phyloP scores from a whole-genome alignment of 768 basidiomycete genomes.

The Coprinopsis sp. region DNA sequence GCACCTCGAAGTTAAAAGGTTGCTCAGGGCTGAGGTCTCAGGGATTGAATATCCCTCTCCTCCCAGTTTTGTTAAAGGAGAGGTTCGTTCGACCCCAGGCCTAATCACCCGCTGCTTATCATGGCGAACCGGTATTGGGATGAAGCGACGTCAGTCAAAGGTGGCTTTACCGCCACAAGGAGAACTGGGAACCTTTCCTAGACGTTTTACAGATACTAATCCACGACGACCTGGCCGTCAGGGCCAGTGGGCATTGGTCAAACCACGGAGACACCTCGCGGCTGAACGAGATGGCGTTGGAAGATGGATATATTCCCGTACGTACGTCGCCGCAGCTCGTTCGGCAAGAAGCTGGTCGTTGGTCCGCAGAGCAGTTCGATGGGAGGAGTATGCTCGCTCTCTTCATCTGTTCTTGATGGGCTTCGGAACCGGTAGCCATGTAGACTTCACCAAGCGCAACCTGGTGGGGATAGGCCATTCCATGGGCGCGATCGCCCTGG shows the following conservation, averaged over 20 bases:
- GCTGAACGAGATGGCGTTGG: slow-evolving; percentile 41
- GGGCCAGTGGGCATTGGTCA: slow-evolving; percentile 45
- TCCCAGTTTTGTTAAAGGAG: slow-evolving; percentile 14
- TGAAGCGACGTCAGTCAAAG: slow-evolving; percentile 30
- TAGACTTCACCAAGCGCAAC: slow-evolving; percentile 44
- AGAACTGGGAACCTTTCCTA: slow-evolving; percentile 54
- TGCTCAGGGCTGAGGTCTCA: no score
- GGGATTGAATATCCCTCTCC: no score
- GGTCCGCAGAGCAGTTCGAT: slow-evolving; percentile 32
- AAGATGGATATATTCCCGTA: slow-evolving; percentile 34
- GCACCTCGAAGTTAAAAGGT: no score
- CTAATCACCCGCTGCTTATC: slow-evolving; percentile 42
- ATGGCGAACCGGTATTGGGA: slow-evolving; percentile 49
- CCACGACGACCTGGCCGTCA: slow-evolving; percentile 16
- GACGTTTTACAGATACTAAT: slow-evolving; percentile 37
- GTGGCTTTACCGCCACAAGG: slow-evolving; percentile 47
- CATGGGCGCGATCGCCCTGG: slow-evolving; percentile 47
- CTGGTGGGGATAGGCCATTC: slow-evolving; percentile 54
- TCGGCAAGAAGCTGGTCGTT: neutral
- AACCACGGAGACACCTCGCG: slow-evolving; percentile 52
- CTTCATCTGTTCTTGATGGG: slow-evolving; percentile 47
- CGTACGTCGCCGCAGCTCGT: slow-evolving; percentile 29
- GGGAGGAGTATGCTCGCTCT: slow-evolving; percentile 49
- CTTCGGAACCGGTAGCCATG: slow-evolving; percentile 43
- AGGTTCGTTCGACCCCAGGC: slow-evolving; percentile 51